Evolutionary conservation across 345 rosid genomes (phyloP).

Genomic region (Erucastrum elatum): DNA sequence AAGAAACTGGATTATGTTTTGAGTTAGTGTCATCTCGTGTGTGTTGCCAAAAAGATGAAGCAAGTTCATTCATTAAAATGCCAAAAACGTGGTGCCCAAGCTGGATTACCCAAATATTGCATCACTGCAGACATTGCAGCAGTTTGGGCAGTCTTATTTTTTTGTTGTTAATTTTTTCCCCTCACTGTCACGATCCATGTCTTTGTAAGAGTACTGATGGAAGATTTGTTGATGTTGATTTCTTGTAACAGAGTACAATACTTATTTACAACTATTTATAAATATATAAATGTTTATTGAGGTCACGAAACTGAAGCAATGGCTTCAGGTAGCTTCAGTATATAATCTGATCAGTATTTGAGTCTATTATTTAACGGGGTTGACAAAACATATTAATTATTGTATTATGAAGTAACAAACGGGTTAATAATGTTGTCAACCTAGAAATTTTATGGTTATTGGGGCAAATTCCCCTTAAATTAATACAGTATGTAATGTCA

Average conservation of each 20-base stretch:
- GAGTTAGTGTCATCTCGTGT: neutral
- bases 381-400: too few relatives aligned
- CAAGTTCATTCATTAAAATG: neutral
- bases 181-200: neutral
- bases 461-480: too few relatives aligned
- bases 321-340: too few relatives aligned
- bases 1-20: constrained; percentile 18
- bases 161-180: neutral
- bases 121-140: constrained; percentile 1
- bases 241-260: neutral
- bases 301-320: too few relatives aligned
- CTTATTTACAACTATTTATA: too few relatives aligned
- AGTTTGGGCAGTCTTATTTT: constrained; percentile 15
- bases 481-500: too few relatives aligned
- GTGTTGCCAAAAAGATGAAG: constrained; percentile 9
- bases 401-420: too few relatives aligned
- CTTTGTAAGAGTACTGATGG: neutral
- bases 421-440: too few relatives aligned
- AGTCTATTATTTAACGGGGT: too few relatives aligned
- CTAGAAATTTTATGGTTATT: too few relatives aligned
- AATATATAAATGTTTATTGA: too few relatives aligned
- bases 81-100: neutral
- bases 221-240: neutral
- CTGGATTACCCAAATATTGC: constrained; percentile 22
- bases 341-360: too few relatives aligned